Percentiles rank a stretch among this genome's conserved stretches.
phyloP scores from a whole-genome alignment of 106 monocot species.

The Posidonia australis region DNA sequence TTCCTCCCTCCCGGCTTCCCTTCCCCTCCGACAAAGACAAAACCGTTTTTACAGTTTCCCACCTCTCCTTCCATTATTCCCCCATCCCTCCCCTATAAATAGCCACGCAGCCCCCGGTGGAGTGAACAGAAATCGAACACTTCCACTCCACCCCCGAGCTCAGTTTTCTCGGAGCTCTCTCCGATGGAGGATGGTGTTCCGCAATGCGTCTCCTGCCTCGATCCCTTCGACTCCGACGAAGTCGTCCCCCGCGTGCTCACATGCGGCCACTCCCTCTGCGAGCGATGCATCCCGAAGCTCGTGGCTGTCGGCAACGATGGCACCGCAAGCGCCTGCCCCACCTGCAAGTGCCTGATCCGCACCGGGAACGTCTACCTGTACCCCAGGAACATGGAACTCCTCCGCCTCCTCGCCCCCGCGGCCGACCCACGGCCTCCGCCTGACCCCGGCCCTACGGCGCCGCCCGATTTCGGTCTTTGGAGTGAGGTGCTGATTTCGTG shows the following conservation, averaged over 20 bases:
- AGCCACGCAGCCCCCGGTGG: too few relatives aligned
- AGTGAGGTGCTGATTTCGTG: constrained; percentile 17
- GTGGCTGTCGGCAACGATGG: constrained; percentile 13
- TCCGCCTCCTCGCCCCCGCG: constrained; percentile 19
- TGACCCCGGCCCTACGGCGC: constrained; percentile 1
- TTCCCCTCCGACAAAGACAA: too few relatives aligned
- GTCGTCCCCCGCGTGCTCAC: constrained; percentile 73
- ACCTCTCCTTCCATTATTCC: too few relatives aligned
- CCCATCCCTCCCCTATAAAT: too few relatives aligned
- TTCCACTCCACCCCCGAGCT: too few relatives aligned
- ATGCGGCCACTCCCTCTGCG: constrained; percentile 86
- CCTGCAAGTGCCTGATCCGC: constrained; percentile 51
- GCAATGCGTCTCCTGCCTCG: constrained; percentile 83
- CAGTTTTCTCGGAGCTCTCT: too few relatives aligned
- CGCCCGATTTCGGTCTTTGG: constrained; percentile 12
- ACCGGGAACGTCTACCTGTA: constrained; percentile 40
- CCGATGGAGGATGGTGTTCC: constrained; percentile 11
- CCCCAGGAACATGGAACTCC: constrained; percentile 46
- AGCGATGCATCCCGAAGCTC: constrained; percentile 43
- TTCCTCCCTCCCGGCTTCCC: too few relatives aligned
- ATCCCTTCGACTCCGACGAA: constrained; percentile 29
- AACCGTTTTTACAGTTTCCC: too few relatives aligned
- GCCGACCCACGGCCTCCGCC: constrained; percentile 5
- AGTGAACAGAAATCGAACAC: too few relatives aligned
- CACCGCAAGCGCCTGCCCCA: constrained; percentile 33